Base-by-base conservation (phyloP, 2,329 filamentous ascomycete genomes). In the Endothia cerciana region DNA sequence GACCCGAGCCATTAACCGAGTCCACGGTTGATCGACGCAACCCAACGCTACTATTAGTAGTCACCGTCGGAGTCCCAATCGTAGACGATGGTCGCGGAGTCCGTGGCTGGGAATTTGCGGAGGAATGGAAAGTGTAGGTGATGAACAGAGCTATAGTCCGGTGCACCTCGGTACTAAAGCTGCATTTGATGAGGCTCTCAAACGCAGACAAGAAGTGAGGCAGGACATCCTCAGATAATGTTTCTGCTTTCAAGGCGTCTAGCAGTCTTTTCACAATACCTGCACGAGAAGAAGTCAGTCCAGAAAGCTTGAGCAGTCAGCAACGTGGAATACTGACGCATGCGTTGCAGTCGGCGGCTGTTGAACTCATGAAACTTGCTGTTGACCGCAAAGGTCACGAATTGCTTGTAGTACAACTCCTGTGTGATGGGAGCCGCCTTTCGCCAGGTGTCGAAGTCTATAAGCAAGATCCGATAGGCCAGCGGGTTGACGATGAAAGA, bases 401-500 rank as follows among this genome's bases (percentile, higher is more conserved):
- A 98, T 74, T 99, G 95, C 68, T 89, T 89, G 78, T 97, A 98
- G 77, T 98, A 99, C 30, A 97, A 82, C 72, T 91, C 89, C 73
- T 97, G 93, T 0, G 94, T 92, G 22, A 89, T 84, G 5, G 87
- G 75, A 41, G 91, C 89, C 28, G 91, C 91, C 77, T 88, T 89
- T 70, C 94, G 87, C 95, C 95, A 99, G 25, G 94, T 91, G 72
- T 97, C 94, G 70, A 96, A 87, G 77, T 99, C 95, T 63, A 98
- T 92, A 36, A 99, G 83, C 22, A 99, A 82, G 41, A 97, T 90
- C 56, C 95, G 89, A 77, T 98, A 99, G 4, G 94, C 95, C 68
- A 99, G 84, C 0, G 95, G 94, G 72, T 99, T 99, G 71, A 97
- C 91, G 74, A 99, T 96, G 72, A 97, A 92, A 1, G 94, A 97